Conservation (phyloP, 1,284 basidiomycete genomes). For the Trametes hirsuta region DNA sequence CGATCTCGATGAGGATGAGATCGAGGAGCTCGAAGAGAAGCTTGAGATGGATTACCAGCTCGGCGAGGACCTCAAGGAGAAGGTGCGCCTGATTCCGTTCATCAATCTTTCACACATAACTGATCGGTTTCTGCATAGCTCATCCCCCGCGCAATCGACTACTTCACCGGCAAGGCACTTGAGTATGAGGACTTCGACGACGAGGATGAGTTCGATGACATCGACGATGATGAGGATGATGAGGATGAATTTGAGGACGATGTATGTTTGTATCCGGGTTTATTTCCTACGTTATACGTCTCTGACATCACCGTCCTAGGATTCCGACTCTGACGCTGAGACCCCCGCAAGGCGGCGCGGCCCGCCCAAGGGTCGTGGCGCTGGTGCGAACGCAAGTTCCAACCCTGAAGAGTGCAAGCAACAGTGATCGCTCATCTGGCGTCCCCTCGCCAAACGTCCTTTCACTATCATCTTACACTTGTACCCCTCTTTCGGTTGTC, state of each 20-base stretch:
- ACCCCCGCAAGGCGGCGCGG: constrained; percentile 57
- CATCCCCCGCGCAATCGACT: constrained; percentile 93
- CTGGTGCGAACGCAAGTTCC: constrained; percentile 46
- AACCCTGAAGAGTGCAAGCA: constrained; percentile 88
- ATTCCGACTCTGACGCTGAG: constrained; percentile 66
- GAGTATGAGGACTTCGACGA: constrained; percentile 84
- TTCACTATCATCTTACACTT: background rate
- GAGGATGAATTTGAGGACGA: constrained; percentile 57
- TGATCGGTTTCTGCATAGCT: constrained; percentile 52
- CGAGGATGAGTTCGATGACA: constrained; percentile 66
- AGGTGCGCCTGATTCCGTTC: constrained; percentile 48
- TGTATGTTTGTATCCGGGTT: constrained; percentile 39
- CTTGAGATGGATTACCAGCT: constrained; percentile 98
- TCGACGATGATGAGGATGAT: constrained; percentile 58
- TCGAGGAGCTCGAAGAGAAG: constrained; percentile 90
- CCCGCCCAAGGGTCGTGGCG: constrained; percentile 57
- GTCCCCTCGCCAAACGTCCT: background rate
- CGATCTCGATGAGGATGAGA: constrained; percentile 83
- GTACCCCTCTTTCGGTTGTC: background rate
- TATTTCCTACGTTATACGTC: constrained; percentile 13
- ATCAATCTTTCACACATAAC: background rate
- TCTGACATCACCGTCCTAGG: constrained; percentile 40
- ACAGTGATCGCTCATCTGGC: constrained; percentile 51
- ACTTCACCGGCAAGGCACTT: constrained; percentile 96
- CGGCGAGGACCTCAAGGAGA: constrained; percentile 98